Conservation (phyloP, 2,329 filamentous ascomycete species). For the Penicillium sp. region DNA sequence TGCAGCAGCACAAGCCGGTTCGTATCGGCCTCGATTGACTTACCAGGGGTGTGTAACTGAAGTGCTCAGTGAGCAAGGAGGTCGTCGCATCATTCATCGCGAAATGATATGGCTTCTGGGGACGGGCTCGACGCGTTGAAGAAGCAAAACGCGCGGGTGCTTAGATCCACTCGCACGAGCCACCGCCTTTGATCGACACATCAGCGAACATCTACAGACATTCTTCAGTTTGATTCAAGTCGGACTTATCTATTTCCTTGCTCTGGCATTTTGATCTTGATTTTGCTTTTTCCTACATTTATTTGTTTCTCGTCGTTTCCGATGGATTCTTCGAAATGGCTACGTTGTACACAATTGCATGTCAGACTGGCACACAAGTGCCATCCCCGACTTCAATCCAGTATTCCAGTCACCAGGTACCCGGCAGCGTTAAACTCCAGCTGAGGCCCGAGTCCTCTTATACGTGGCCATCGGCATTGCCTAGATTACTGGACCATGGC, state of each 20-base stretch:
- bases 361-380: background rate
- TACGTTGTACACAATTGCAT: conserved; percentile 5
- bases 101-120: conserved; percentile 15
- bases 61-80: conserved; percentile 84
- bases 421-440: conserved; percentile 5
- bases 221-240: conserved; percentile 5
- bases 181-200: conserved; percentile 17
- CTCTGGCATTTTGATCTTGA: background rate
- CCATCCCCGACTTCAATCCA: conserved; percentile 1
- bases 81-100: conserved; percentile 46
- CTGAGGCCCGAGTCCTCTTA: background rate
- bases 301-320: background rate
- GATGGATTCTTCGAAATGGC: background rate
- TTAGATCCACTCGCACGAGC: conserved; percentile 11
- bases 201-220: conserved; percentile 6
- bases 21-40: conserved; percentile 35
- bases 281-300: background rate
- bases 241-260: background rate
- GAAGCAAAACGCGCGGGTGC: conserved; percentile 18
- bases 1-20: background rate
- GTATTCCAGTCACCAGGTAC: conserved; percentile 8
- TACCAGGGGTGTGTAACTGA: conserved; percentile 89
- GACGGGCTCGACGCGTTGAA: conserved; percentile 14
- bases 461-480: background rate
- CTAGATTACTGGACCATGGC: background rate